These are phyloP conservation scores for Clonostachys rhizophaga DNA, from an alignment of 2,329 filamentous ascomycete species.

Conservation along the genomic window DNA sequence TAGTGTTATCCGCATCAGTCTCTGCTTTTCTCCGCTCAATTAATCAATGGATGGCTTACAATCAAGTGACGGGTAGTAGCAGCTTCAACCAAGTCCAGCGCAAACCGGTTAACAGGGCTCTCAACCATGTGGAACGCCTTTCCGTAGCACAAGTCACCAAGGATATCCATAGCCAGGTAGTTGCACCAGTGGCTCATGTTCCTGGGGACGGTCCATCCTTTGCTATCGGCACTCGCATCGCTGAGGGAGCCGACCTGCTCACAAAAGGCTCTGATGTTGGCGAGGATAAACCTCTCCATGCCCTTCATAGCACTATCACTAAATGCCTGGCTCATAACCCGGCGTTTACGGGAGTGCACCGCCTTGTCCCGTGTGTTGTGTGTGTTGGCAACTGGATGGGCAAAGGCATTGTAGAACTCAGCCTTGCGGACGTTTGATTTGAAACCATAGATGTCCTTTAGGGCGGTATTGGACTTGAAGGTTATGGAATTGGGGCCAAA, in stretches of 20 bases:
- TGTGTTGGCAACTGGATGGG: conserved; percentile 66
- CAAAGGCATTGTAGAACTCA: conserved; percentile 70
- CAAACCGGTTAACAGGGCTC: conserved; percentile 56
- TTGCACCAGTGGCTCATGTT: conserved; percentile 62
- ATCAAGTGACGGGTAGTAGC: conserved; percentile 66
- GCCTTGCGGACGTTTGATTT: conserved; percentile 61
- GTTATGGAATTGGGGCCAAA: conserved; percentile 75
- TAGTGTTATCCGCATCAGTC: conserved; percentile 18
- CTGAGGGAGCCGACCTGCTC: conserved; percentile 43
- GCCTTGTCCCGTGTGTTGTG: conserved; percentile 68
- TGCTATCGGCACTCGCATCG: conserved; percentile 35
- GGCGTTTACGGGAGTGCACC: conserved; percentile 65
- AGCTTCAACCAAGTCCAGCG: conserved; percentile 61
- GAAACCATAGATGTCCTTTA: conserved; percentile 64
- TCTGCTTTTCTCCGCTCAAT: neutral
- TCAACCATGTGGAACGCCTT: conserved; percentile 61
- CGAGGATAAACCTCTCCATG: conserved; percentile 63
- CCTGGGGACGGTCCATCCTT: conserved; percentile 52
- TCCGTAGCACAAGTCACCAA: conserved; percentile 56
- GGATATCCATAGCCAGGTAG: conserved; percentile 58
- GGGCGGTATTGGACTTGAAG: conserved; percentile 67
- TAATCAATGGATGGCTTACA: conserved; percentile 33
- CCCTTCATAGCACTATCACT: conserved; percentile 61
- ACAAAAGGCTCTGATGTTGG: conserved; percentile 64
- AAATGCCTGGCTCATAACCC: conserved; percentile 69